Evolutionary conservation across 441 rosid genomes (phyloP), one percentile per base, ranked within the genome.

Genomic region (Corymbia citriodora): DNA sequence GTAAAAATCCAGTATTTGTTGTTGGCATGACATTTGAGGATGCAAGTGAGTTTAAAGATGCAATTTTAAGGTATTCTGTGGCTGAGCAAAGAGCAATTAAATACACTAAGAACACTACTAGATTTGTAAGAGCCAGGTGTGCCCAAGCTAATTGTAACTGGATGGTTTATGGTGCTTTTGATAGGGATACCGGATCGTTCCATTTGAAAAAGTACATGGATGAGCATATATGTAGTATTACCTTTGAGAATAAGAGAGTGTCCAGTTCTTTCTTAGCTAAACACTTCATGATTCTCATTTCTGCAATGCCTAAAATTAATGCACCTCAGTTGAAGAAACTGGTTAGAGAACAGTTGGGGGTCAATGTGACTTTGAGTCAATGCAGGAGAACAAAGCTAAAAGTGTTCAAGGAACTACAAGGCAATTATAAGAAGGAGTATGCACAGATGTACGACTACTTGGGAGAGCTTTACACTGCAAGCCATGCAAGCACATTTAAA

Each of bases 31-130:
- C 5, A 63, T 29, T 63, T 63, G 9, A 29, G n/a, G 1, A 29
- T 63, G n/a, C 10, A 65, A 29, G 16, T 63, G 33, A 63, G 9
- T 63, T 63, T 21, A 31, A 65, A 65, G 1, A 65, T 65, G 40
- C 40, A 65, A 15, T n/a, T 65, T n/a, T 65, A 5, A 65, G 11
- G 11, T n/a, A 65, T 6, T n/a, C 0, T 0, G 3, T 65, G 21
- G 3, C 1, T 63, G 1, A 63, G 0, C 5, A 63, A 29, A 63
- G 4, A 63, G 9, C 0, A 65, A n/a, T 65, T n/a, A 7, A 65
- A 63, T 65, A 16, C 74, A n/a, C 5, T 1, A 65, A 63, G 5
- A 29, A 63, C 1, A 3, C 9, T 8, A 29, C 18, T 63, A 63
- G 17, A 63, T 29, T 63, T 63, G 9, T 29, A 29, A 63, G 33